Conservation (phyloP, 805 yeast species). For the Candida broadrunensis region DNA sequence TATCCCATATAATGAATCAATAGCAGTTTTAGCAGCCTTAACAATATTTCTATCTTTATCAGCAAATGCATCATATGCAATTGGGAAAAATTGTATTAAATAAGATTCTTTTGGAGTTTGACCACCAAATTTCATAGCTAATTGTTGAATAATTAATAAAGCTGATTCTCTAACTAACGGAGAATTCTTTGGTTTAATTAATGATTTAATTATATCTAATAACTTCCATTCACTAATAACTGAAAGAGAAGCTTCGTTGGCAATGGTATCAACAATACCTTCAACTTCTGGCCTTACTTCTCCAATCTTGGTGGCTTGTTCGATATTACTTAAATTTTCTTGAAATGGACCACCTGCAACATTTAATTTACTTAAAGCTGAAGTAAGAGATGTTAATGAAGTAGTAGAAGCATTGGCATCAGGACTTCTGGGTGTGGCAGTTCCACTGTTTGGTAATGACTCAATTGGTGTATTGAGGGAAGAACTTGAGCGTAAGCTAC, state of each 20-base stretch:
- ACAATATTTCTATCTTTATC: constrained; percentile 87
- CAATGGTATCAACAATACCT: constrained; percentile 48
- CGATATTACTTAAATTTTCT: constrained; percentile 51
- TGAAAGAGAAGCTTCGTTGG: constrained; percentile 36
- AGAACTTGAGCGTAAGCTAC: constrained; percentile 5
- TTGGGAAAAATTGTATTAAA: constrained; percentile 58
- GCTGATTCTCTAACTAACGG: constrained; percentile 76
- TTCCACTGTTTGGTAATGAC: constrained; percentile 34
- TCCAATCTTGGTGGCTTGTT: constrained; percentile 47
- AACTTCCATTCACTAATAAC: constrained; percentile 64
- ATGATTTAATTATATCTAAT: constrained; percentile 57
- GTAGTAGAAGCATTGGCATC: constrained; percentile 54
- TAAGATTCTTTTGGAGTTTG: constrained; percentile 74
- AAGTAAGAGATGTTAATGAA: constrained; percentile 68
- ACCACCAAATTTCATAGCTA: constrained; percentile 60
- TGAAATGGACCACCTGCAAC: constrained; percentile 66
- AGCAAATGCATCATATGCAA: constrained; percentile 68
- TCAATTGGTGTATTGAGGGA: constrained; percentile 19
- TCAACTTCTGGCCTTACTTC: constrained; percentile 57
- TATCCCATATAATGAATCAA: constrained; percentile 64
- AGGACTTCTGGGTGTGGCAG: constrained; percentile 30
- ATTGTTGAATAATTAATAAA: constrained; percentile 57
- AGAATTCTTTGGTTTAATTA: constrained; percentile 72
- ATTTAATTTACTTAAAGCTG: constrained; percentile 59
- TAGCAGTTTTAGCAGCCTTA: constrained; percentile 80